Percentiles rank a stretch among this genome's conserved stretches.
Conservation (phyloP, 169 alveolate genomes). For the Amoebophrya sp. region DNA sequence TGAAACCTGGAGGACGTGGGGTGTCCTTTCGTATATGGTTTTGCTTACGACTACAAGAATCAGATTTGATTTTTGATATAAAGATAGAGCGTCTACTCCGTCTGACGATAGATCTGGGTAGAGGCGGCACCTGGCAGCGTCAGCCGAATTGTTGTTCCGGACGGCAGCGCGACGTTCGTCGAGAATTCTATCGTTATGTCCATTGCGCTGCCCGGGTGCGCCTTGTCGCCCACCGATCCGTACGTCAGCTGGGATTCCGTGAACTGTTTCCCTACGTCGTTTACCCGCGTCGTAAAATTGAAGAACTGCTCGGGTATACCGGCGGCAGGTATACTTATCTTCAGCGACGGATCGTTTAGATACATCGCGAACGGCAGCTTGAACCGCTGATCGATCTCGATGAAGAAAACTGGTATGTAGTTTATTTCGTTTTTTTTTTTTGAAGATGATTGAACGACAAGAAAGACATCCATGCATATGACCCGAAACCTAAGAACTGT, state of each 20-base stretch:
- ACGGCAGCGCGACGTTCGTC: not conserved
- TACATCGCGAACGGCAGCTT: slow-evolving; percentile 13
- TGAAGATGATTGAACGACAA: not conserved
- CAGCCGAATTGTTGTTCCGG: not conserved
- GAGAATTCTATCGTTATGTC: not conserved
- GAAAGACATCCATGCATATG: too few species aligned
- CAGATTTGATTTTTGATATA: too few species aligned
- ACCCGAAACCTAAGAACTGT: too few species aligned
- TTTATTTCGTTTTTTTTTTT: not conserved
- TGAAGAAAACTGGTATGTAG: not conserved
- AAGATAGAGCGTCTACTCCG: too few species aligned
- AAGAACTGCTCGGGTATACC: not conserved
- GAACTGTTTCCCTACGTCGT: not conserved
- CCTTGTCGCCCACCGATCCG: not conserved
- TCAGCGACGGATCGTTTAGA: not conserved
- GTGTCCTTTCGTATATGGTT: too few species aligned
- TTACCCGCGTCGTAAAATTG: slow-evolving; percentile 16
- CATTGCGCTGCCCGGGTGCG: not conserved
- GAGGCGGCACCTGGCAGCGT: not conserved
- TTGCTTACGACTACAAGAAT: too few species aligned
- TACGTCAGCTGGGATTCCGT: not conserved
- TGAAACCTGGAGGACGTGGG: too few species aligned
- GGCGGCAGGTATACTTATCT: slow-evolving; percentile 2
- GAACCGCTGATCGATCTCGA: slow-evolving; percentile 17
- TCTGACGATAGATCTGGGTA: too few species aligned